Percentiles rank a stretch among this genome's conserved stretches.
Evolutionary conservation across 371 early-diverging fungal genomes (phyloP).

Genomic region (Synchytrium microbalum): DNA sequence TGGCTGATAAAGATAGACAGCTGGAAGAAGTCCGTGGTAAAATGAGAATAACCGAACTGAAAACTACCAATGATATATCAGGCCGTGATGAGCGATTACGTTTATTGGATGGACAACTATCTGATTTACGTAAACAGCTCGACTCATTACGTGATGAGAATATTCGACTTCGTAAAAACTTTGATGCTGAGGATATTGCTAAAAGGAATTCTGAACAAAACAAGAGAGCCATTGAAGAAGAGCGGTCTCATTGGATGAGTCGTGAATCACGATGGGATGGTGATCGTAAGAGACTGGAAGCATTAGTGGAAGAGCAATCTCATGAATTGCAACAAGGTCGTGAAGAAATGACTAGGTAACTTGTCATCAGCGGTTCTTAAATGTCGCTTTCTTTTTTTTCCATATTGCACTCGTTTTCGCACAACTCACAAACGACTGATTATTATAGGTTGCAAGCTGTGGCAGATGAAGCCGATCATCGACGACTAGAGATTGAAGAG

Average conservation of each 20-base stretch:
- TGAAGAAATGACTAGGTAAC: not conserved
- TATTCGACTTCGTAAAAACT: not conserved
- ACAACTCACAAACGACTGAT: not conserved
- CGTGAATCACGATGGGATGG: not conserved
- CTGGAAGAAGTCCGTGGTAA: not conserved
- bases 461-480: conserved; percentile 1
- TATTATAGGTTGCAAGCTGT: not conserved
- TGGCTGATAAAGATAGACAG: not conserved
- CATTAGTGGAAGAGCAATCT: not conserved
- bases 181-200: not conserved
- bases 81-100: not conserved
- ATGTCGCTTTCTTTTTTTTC: not conserved
- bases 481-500: conserved; percentile 1
- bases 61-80: not conserved
- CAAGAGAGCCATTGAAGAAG: not conserved
- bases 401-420: not conserved
- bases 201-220: not conserved
- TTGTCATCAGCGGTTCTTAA: too few species aligned
- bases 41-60: not conserved
- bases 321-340: not conserved
- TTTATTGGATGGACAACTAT: not conserved
- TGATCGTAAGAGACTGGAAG: not conserved
- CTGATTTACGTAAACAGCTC: not conserved
- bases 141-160: not conserved
- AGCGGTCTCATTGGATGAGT: not conserved